phyloP scores from a whole-genome alignment of 345 rosid species.

The Melastoma malabathricum region DNA sequence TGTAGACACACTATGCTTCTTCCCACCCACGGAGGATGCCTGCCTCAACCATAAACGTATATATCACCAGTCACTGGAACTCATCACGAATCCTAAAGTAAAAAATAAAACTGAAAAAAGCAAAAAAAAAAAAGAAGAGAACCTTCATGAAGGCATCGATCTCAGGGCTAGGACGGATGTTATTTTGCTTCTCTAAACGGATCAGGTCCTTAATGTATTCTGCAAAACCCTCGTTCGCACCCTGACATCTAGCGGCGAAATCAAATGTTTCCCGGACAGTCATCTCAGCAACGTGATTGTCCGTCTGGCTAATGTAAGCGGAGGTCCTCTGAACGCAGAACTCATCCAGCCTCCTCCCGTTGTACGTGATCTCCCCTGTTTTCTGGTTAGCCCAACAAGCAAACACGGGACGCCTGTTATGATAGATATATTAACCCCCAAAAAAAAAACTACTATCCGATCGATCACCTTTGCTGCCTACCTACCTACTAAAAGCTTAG shows the following conservation, averaged over 20 bases:
- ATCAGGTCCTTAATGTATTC: slow-evolving; percentile 59
- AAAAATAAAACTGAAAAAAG: too few relatives aligned
- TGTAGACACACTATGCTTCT: slow-evolving; percentile 63
- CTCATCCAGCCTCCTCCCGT: slow-evolving; percentile 49
- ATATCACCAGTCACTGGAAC: too few relatives aligned
- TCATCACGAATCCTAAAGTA: too few relatives aligned
- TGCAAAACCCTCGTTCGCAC: slow-evolving; percentile 72
- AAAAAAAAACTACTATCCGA: too few relatives aligned
- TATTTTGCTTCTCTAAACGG: slow-evolving; percentile 56
- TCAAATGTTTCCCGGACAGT: slow-evolving; percentile 93
- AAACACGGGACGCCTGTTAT: too few relatives aligned
- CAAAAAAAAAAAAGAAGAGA: too few relatives aligned
- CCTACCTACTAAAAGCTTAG: too few relatives aligned
- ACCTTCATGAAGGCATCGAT: slow-evolving; percentile 99
- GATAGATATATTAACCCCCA: too few relatives aligned
- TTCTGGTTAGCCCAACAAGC: too few relatives aligned
- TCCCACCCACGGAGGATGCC: slow-evolving; percentile 76
- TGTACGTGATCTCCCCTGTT: slow-evolving; percentile 65
- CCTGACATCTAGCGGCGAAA: slow-evolving; percentile 90
- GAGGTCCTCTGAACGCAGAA: slow-evolving; percentile 73
- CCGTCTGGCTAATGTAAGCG: slow-evolving; percentile 88
- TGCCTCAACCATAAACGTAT: too few relatives aligned
- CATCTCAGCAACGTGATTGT: slow-evolving; percentile 73
- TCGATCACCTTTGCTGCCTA: too few relatives aligned
- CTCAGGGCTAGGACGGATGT: slow-evolving; percentile 58